Evolutionary conservation across 371 early-diverging fungal species (phyloP), one percentile per base, ranked within the genome.

Genomic region (Sporodiniella umbellata): DNA sequence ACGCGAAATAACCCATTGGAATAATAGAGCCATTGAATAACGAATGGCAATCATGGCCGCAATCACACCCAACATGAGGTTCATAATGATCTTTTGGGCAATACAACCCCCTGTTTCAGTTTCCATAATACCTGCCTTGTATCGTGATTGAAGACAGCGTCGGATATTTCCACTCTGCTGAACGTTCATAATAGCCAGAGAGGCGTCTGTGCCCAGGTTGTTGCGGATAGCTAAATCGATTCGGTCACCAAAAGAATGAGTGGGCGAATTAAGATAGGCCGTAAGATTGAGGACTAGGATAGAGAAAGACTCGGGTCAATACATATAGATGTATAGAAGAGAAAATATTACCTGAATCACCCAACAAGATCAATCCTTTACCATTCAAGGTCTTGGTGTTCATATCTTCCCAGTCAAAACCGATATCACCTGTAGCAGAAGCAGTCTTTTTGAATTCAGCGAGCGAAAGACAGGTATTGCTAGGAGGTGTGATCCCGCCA

Each of bases 1-100:
- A 42, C 61, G 51, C 7, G 66, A 37, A 31, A 78, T 68, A 19
- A 78, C 57, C 84, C 85, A 81, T 39, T 79, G 78, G 66, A 85
- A 87, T 8, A 78, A 50, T 10, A 73, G 47, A 8, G 86, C 86
- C 54, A 86, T 72, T 0, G 78, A 55, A 48, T 84, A 86, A 7
- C 79, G 77, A 4, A 72, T 58, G 15, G 64, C 56, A 19, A 79
- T 69, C 8, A 79, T 61, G 8, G 59, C 60, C 8, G 74, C 45
- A 46, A 79, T 75, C 7, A 76, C 65, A 11, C 62, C 56, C 37
- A 79, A 58, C 66, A 69, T 68, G 8, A 68, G 26, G n/a, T 52
- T 62, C 64, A 75, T 65, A 23, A 79, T 66, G 23, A 76, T 62
- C 28, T 81, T 64, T 17, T 81, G 66, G 7, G 85, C 66, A 45